phyloP scores from a whole-genome alignment of 208 protist species.

The Acanthamoeba triangularis region DNA sequence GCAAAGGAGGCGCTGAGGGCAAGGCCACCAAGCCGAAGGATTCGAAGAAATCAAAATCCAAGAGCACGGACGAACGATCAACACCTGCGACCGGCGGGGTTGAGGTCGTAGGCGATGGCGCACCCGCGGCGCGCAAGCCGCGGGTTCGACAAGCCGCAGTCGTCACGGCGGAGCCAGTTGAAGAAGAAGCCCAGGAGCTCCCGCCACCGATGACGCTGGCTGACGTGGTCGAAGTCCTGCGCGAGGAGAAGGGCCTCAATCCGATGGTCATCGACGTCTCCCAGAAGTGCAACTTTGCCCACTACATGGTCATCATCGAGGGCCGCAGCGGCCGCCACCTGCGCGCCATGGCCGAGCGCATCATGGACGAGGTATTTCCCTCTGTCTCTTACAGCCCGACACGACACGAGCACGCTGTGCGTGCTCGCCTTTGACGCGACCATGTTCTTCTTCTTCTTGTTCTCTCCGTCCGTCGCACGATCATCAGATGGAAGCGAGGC shows the following conservation, averaged over 20 bases:
- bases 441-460: too few species aligned
- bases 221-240: not conserved
- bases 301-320: conserved; percentile 70
- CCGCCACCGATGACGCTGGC: conserved; percentile 41
- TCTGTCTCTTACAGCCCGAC: too few species aligned
- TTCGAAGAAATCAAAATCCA: not conserved
- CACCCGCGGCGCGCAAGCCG: not conserved
- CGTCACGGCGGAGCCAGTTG: not conserved
- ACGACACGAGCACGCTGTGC: not conserved
- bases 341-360: conserved; percentile 59
- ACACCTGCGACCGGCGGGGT: not conserved
- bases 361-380: conserved; percentile 69
- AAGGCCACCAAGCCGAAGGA: not conserved
- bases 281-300: conserved; percentile 64
- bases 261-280: conserved; percentile 32
- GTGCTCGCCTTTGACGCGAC: not conserved
- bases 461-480: too few species aligned
- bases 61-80: not conserved
- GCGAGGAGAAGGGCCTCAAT: conserved; percentile 58
- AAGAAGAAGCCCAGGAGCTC: not conserved
- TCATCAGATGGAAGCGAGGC: conserved; percentile 28
- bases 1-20: not conserved
- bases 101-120: conserved; percentile 37
- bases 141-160: not conserved
- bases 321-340: conserved; percentile 70